Percentiles rank a stretch among this genome's conserved stretches.
Conservation (phyloP, 2,329 filamentous ascomycete genomes). For the Botrytis pseudocinerea region DNA sequence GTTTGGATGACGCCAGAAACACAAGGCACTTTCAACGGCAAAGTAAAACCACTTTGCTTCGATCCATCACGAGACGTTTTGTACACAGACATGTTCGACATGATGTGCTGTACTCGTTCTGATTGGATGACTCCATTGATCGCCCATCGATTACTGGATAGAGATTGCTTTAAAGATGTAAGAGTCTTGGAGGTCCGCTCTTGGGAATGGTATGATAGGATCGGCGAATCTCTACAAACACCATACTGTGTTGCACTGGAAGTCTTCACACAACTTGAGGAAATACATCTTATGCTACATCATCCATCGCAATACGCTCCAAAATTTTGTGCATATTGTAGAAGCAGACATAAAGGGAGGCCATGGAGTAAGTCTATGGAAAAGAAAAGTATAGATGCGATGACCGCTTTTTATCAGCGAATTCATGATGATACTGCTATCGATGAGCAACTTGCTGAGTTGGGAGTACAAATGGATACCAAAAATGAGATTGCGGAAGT, state of each 20-base stretch:
- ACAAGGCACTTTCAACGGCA: not conserved
- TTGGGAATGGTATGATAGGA: not conserved
- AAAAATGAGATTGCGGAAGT: no score
- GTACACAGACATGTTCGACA: not conserved
- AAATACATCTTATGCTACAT: not conserved
- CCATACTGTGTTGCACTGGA: not conserved
- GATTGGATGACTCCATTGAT: no score
- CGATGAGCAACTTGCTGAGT: not conserved
- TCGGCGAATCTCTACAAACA: not conserved
- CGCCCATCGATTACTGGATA: not conserved
- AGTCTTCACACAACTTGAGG: conserved; percentile 1
- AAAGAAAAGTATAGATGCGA: not conserved
- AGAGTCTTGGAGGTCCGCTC: conserved; percentile 2
- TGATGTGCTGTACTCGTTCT: not conserved
- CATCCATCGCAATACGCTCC: not conserved
- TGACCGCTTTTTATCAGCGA: not conserved
- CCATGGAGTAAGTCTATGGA: not conserved
- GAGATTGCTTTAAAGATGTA: not conserved
- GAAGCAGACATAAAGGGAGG: not conserved
- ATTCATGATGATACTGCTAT: not conserved
- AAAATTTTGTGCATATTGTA: not conserved
- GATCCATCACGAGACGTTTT: not conserved
- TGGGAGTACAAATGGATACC: not conserved
- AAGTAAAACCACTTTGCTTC: not conserved
- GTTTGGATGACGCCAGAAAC: not conserved